Evolutionary conservation across 1,284 basidiomycete species (phyloP).

Genomic region (Mycena citricolor): DNA sequence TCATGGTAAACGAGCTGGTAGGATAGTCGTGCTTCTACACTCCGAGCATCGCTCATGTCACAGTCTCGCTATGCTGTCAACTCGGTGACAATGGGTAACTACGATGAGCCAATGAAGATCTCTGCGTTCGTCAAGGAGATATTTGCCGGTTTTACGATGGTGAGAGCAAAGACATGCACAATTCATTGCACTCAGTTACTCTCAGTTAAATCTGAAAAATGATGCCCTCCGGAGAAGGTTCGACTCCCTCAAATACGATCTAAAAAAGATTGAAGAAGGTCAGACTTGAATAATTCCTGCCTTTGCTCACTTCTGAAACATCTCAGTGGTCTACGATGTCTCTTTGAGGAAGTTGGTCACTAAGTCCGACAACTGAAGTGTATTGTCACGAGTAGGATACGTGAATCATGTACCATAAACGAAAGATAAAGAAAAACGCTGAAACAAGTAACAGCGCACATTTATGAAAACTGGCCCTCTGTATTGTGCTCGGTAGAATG

Average conservation of each 20-base stretch:
- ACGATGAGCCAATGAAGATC: conserved; percentile 76
- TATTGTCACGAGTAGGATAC: too few relatives aligned
- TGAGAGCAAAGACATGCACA: conserved; percentile 29
- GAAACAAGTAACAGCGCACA: too few relatives aligned
- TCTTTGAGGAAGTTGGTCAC: conserved; percentile 65
- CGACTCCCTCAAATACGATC: conserved; percentile 82
- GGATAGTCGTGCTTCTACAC: conserved; percentile 22
- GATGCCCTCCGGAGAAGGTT: conserved; percentile 76
- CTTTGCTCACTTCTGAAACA: conserved; percentile 9
- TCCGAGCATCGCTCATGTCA: neutral
- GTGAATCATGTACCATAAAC: too few relatives aligned
- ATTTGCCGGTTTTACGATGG: conserved; percentile 82
- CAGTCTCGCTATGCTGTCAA: conserved; percentile 84
- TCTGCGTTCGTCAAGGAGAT: conserved; percentile 81
- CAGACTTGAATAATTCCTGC: conserved; percentile 19
- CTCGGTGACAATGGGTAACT: conserved; percentile 79
- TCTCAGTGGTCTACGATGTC: conserved; percentile 79
- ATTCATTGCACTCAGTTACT: conserved; percentile 10
- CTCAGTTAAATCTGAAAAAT: conserved; percentile 86
- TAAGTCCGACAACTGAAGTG: conserved; percentile 7
- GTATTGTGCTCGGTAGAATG: too few relatives aligned
- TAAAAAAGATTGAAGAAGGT: conserved; percentile 91
- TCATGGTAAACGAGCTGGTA: conserved; percentile 80
- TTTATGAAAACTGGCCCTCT: too few relatives aligned
- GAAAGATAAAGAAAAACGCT: too few relatives aligned